Evolutionary conservation across 352 stramenopile genomes (phyloP).

Genomic region (Phytophthora meadii): DNA sequence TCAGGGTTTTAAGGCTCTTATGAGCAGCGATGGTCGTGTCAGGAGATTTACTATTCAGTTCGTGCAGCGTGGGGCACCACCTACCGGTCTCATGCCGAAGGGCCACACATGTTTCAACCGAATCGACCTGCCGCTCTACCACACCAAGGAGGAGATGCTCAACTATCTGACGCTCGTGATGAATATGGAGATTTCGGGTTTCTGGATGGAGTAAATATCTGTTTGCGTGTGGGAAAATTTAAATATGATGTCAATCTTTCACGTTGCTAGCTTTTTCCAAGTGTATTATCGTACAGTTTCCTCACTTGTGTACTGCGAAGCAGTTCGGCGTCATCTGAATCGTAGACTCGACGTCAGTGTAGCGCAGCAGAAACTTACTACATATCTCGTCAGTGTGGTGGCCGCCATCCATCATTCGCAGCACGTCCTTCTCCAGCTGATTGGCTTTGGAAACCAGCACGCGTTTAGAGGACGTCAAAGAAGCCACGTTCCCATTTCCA

Average conservation of each 20-base stretch:
- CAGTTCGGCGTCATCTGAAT: conserved; percentile 74
- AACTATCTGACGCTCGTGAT: conserved; percentile 98
- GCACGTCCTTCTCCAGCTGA: conserved; percentile 75
- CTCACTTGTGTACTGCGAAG: conserved; percentile 79
- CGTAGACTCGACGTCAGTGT: conserved; percentile 68
- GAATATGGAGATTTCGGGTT: conserved; percentile 97
- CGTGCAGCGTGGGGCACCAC: conserved; percentile 74
- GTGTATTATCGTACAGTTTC: conserved; percentile 6
- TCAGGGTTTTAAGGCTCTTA: conserved; percentile 94
- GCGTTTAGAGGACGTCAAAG: conserved; percentile 45
- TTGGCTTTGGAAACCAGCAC: conserved; percentile 48
- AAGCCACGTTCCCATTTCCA: conserved; percentile 33
- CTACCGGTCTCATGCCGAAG: conserved; percentile 86
- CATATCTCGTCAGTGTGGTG: conserved; percentile 90
- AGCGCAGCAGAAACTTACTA: conserved; percentile 72
- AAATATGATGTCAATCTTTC: conserved; percentile 42
- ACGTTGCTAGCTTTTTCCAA: conserved; percentile 1
- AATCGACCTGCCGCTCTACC: conserved; percentile 97
- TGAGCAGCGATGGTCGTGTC: conserved; percentile 96
- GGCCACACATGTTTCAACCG: conserved; percentile 98
- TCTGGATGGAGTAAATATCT: conserved; percentile 94
- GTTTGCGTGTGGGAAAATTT: conserved; percentile 30
- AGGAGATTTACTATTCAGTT: conserved; percentile 96
- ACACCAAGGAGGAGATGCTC: conserved; percentile 93
- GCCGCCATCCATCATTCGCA: conserved; percentile 83